Conservation (phyloP, 2,329 filamentous ascomycete genomes). For the Davidsoniella virescens region DNA sequence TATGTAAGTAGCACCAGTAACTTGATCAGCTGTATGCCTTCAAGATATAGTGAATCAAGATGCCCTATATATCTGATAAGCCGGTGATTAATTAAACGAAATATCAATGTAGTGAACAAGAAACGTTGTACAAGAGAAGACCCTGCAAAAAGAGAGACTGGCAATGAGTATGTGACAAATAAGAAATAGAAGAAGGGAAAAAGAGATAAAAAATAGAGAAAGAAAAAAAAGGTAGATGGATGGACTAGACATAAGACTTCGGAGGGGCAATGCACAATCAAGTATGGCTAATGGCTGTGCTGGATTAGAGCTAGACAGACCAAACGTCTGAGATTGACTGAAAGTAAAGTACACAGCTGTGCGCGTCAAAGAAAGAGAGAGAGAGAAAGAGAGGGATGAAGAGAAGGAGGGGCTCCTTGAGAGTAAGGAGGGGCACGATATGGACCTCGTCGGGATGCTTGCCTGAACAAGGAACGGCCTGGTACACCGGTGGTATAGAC, state of each 20-base stretch:
- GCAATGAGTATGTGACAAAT: background rate
- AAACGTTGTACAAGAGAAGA: too few species aligned
- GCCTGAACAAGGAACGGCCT: constrained; percentile 8
- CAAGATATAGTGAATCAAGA: too few species aligned
- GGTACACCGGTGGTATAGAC: constrained; percentile 4
- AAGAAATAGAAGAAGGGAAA: background rate
- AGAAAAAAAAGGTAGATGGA: constrained; percentile 1
- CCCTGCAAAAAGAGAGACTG: background rate
- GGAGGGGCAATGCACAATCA: background rate
- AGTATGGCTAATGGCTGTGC: background rate
- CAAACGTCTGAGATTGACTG: background rate
- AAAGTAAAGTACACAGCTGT: constrained; percentile 1
- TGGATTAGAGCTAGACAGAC: background rate
- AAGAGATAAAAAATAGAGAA: background rate
- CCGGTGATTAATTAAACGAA: too few species aligned
- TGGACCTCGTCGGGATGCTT: constrained; percentile 5
- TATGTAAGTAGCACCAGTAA: too few species aligned
- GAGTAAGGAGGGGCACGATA: background rate
- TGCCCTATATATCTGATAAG: too few species aligned
- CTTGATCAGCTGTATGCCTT: too few species aligned
- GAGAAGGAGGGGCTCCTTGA: constrained; percentile 8
- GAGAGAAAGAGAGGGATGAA: background rate
- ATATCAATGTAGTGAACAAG: too few species aligned
- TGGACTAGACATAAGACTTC: background rate
- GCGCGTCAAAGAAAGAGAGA: background rate